Conservation (phyloP, 768 basidiomycete species). For the Austroboletus festivus region DNA sequence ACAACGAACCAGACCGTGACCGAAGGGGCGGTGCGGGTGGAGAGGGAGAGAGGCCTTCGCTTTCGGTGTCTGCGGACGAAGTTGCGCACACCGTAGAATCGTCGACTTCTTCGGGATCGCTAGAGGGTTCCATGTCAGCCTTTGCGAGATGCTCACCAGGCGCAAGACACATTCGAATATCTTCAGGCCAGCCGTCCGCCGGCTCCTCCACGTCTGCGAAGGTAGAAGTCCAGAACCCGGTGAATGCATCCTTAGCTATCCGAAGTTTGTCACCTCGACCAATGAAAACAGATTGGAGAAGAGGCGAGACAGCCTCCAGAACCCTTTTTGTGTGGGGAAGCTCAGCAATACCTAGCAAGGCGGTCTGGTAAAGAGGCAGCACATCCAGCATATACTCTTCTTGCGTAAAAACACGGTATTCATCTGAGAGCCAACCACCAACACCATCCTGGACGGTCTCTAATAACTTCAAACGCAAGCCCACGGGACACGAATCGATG, state of each 20-base stretch:
- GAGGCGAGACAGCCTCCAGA: constrained; percentile 45
- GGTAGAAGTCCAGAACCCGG: constrained; percentile 56
- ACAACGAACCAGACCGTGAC: constrained; percentile 2
- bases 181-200: constrained; percentile 50
- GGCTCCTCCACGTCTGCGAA: constrained; percentile 44
- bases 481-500: constrained; percentile 54
- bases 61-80: constrained; percentile 2
- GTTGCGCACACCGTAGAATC: constrained; percentile 6
- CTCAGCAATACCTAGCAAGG: constrained; percentile 48
- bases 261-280: constrained; percentile 47
- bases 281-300: constrained; percentile 58
- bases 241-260: constrained; percentile 49
- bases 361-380: constrained; percentile 60
- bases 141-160: neutral
- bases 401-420: constrained; percentile 43
- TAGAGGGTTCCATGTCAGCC: constrained; percentile 22
- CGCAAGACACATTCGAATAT: constrained; percentile 37
- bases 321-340: constrained; percentile 39
- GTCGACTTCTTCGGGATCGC: constrained; percentile 23
- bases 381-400: constrained; percentile 61
- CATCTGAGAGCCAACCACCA: constrained; percentile 63
- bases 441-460: constrained; percentile 53
- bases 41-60: constrained; percentile 9
- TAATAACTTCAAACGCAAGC: constrained; percentile 44
- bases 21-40: constrained; percentile 6